Base-by-base conservation (phyloP, 257 asterid genomes). In the Voacanga thouarsii region DNA sequence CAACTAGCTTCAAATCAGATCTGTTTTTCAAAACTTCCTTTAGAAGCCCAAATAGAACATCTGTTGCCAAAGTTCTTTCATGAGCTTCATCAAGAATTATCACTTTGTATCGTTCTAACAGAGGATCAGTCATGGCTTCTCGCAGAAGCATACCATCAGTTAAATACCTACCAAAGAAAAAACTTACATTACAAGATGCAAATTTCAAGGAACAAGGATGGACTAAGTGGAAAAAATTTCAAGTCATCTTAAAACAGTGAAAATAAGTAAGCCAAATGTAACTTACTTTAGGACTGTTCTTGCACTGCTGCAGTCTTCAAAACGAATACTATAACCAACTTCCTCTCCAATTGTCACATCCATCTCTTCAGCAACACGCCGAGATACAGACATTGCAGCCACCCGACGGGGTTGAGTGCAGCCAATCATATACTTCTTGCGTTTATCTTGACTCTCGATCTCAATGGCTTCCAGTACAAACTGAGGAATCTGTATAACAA, bases 91-190 rank as follows among this genome's bases (percentile, higher is more conserved):
- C 99, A 61, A 96, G 97, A 83, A 96, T 91, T 51, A 93, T 96
- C 56, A 96, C 99, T 84, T 93, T 93, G 84, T 96, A 96, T 76
- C 97, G 89, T 86, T 96, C 97, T 81, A 96, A 77, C 12, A 93
- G 89, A 6, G 99, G 99, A 83, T 96, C 99, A 0, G 97, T 87
- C 99, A 96, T 93, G 76, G 99, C 99, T 87, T 96, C 99, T 85
- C 98, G 94, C 84, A 93, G 69, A 76, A 96, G 99, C 97, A 96
- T 96, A 92, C 99, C 99, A 84, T 96, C 98, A 8, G 99, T 96
- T 44, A 96, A 80, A 82, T 96, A 93, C 85, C 99, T 95, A 86
- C n/a, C 9, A 64, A 26, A 56, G 56, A 55, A 75, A 69, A 33
- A 4, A 19, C 23, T n/a, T 67, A 26, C 76, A 21, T 7, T 26